These are phyloP conservation scores for Cinnamomum micranthum DNA, from an alignment of 164 flowering plant species.

Conservation along the genomic window DNA sequence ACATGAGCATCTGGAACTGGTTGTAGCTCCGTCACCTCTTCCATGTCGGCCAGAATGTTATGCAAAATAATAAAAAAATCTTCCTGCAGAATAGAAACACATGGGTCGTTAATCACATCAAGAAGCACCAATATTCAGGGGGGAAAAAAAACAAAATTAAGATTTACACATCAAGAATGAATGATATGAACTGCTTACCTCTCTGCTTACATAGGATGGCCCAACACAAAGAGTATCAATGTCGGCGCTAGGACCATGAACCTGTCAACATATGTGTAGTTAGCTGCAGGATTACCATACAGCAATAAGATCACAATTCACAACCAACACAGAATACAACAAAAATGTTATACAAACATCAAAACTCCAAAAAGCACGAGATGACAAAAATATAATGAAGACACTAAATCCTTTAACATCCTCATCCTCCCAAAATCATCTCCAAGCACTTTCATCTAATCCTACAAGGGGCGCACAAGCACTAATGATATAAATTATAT, in stretches of 20 bases:
- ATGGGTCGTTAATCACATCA: neutral
- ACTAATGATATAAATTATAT: no score
- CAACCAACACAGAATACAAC: neutral
- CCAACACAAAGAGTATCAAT: constrained; percentile 95
- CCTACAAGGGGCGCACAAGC: no score
- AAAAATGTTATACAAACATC: neutral
- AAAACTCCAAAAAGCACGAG: neutral
- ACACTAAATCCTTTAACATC: neutral
- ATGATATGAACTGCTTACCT: constrained; percentile 34
- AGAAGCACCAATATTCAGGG: neutral
- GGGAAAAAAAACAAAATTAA: no score
- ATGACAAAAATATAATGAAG: neutral
- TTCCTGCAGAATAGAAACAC: constrained; percentile 33
- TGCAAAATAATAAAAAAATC: constrained; percentile 79
- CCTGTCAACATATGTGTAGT: constrained; percentile 34
- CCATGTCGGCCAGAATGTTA: constrained; percentile 61
- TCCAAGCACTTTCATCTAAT: no score
- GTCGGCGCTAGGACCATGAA: constrained; percentile 93
- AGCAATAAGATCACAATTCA: neutral
- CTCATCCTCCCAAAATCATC: no score
- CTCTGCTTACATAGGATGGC: constrained; percentile 89
- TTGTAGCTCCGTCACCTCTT: constrained; percentile 83
- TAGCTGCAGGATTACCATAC: neutral
- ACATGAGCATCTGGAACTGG: constrained; percentile 98
- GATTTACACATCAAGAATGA: neutral